Evolutionary conservation across 176 grass and related monocot genomes (phyloP).

Genomic region (Canna indica): DNA sequence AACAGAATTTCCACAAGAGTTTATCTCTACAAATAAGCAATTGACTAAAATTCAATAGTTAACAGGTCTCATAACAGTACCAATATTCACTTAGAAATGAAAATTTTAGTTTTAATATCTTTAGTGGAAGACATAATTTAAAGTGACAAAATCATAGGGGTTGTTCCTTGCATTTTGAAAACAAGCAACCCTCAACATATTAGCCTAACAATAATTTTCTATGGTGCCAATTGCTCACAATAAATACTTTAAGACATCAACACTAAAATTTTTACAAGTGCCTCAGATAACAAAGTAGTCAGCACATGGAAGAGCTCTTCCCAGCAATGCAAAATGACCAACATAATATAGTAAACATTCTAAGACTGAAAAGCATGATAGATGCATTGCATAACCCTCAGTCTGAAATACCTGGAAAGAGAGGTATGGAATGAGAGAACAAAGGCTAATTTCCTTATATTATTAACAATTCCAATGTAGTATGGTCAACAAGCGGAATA

Average conservation of each 20-base stretch:
- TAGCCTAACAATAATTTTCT: neutral
- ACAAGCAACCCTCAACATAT: neutral
- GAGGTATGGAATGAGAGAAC: no score
- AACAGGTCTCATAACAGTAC: no score
- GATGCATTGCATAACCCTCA: no score
- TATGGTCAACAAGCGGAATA: no score
- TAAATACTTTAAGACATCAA: neutral
- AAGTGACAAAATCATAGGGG: neutral
- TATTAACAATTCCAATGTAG: no score
- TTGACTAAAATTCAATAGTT: neutral
- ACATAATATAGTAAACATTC: neutral
- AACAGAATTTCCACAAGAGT: neutral
- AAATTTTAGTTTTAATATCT: neutral
- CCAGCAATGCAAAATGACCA: neutral
- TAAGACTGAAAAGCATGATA: neutral
- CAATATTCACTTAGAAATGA: neutral
- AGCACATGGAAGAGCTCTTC: neutral
- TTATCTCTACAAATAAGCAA: neutral
- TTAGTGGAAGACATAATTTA: neutral
- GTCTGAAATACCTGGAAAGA: no score
- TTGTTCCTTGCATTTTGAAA: no score
- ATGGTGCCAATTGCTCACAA: neutral
- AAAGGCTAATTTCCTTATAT: no score
- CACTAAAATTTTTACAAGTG: neutral
- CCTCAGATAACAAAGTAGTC: neutral